Base-by-base conservation (phyloP, 345 rosid genomes). In the Populus pruinosa region DNA sequence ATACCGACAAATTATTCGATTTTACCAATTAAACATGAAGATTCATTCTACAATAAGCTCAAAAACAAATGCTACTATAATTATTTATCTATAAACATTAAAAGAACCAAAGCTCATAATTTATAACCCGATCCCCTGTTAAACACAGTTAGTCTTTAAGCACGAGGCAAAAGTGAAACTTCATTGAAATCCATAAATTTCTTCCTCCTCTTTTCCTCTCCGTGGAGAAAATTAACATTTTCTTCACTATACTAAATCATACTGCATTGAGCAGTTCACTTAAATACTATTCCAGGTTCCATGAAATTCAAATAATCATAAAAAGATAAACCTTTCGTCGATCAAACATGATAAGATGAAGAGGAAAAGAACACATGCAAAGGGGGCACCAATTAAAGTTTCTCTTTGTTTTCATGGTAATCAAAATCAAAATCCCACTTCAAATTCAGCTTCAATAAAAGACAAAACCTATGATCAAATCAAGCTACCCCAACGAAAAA, bases 381-480 rank as follows among this genome's bases (percentile, higher is more conserved):
- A 53, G 4, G 56, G 12, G 18, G 6, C 17, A 29, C 41, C n/a
- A 21, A 20, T 7, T 33, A 9, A 21, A 69, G 25, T 2, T 6
- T 61, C 33, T 29, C 23, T 1, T 67, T 14, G 8, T 27, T 31
- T 33, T 39, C 18, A 56, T 5, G 18, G 39, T 29, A 53, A 67
- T 69, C 20, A 43, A 23, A 70, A 27, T 17, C 21, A 18, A 39
- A 38, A 78, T 64, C 23, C 53, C 47, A 14, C 27, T 63, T 31
- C 63, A 43, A 23, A 7, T 35, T 64, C 80, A 71, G 38, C 71
- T 53, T 65, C 44, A 67, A 2, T 56, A 70, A 64, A 71, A 67
- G 72, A 66, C 73, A 71, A 76, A 65, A 71, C 49, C 61, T 44
- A 63, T 39, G 31, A 72, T 36, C 67, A 50, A 17, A 50, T 50